Evolutionary conservation across 306 rosid species (phyloP).

Genomic region (Sicyos edulis): DNA sequence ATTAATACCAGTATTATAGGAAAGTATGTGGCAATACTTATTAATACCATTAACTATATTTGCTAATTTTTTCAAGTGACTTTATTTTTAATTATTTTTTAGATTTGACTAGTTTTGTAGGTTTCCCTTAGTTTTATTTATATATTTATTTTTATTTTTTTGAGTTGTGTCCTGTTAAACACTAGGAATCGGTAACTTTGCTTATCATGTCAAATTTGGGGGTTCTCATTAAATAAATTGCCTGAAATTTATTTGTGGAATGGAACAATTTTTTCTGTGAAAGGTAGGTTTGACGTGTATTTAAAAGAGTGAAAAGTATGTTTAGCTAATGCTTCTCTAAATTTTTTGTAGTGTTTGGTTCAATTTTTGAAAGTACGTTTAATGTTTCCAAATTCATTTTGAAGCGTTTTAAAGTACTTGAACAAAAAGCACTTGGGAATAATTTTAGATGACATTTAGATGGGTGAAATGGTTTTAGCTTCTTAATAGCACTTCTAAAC

Average conservation of each 20-base stretch:
- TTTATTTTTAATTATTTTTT: too few relatives aligned
- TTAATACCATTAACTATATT: too few relatives aligned
- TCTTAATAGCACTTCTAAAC: neutral
- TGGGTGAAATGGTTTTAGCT: neutral
- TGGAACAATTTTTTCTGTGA: neutral
- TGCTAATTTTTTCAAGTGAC: too few relatives aligned
- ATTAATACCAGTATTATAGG: too few relatives aligned
- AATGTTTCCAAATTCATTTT: neutral
- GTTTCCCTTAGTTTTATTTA: too few relatives aligned
- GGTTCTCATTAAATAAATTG: neutral
- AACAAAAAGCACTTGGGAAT: neutral
- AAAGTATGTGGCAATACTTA: too few relatives aligned
- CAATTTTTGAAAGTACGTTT: neutral
- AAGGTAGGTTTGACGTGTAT: neutral
- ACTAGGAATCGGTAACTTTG: neutral
- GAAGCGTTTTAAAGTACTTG: neutral
- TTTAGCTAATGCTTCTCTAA: neutral
- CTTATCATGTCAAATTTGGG: conserved; percentile 1
- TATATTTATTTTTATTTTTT: neutral
- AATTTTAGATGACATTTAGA: neutral
- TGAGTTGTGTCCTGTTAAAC: neutral
- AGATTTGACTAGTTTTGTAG: too few relatives aligned
- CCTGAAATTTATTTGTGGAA: neutral
- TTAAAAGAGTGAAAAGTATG: neutral
- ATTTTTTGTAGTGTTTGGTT: neutral